Evolutionary conservation across 805 yeast species (phyloP), one percentile per base, ranked within the genome.

Genomic region (Lipomyces chichibuensis): DNA sequence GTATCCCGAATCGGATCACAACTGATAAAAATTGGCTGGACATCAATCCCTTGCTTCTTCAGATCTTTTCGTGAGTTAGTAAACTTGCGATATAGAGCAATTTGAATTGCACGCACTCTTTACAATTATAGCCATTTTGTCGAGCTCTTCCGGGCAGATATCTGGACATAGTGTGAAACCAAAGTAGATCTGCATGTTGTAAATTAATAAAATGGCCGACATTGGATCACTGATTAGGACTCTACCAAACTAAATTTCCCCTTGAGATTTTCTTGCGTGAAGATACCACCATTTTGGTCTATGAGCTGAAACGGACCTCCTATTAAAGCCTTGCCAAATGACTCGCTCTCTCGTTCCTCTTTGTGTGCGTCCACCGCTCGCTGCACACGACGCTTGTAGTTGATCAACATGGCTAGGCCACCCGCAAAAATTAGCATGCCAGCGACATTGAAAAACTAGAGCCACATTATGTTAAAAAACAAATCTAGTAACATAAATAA

Each of bases 131-230:
- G 97, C 94, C 76, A 95, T 83, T 76, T 94, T 91, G 77, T 95
- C 99, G 67, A 95, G 84, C 77, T 95, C 99, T 78, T 95, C 99
- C 11, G 99, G 99, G 79, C 99, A 95, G 63, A 95, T 93, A 79
- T 95, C 99, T 6, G 99, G 99, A 80, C 99, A 95, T 79, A 93
- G 93, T 3, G 97, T 90, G 81, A 95, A 95, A 0, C 99, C 99
- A 79, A 95, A 95, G 77, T 95, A 95, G n/a, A 94, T 62, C 69
- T 69, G 37, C 27, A 14, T n/a, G 20, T 8, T 35, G 20, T 33
- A n/a, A 9, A 51, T 17, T 35, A 17, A 33, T 20, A 35, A 39
- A 23, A 11, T 14, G 54, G 11, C 14, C 8, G 54, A 17, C 13
- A 25, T 35, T 13, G 20, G 33, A 14, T 14, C 29, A 17, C 20